A percentile compares a stretch with the other conserved stretches of the same genome.
phyloP scores from a whole-genome alignment of 345 rosid species.

The Fremontodendron californicum region DNA sequence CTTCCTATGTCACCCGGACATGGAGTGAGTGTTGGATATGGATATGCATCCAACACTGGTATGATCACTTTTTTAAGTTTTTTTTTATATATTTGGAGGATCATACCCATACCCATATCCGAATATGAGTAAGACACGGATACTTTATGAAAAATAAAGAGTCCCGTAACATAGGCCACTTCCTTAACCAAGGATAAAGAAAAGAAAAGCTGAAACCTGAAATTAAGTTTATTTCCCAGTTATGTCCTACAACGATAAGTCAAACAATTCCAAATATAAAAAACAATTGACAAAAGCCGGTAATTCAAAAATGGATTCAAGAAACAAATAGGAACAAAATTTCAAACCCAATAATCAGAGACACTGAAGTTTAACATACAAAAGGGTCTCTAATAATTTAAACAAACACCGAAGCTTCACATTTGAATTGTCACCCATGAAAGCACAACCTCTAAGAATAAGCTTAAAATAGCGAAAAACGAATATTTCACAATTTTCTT shows the following conservation, averaged over 20 bases:
- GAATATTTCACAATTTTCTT: background rate
- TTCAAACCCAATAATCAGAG: background rate
- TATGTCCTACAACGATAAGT: background rate
- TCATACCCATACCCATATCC: too few relatives aligned
- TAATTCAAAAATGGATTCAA: background rate
- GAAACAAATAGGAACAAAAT: background rate
- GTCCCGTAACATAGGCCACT: too few relatives aligned
- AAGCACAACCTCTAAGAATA: background rate
- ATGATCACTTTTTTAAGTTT: too few relatives aligned
- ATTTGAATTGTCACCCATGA: background rate
- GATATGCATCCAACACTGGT: too few relatives aligned
- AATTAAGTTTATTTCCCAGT: background rate
- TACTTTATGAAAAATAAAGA: too few relatives aligned
- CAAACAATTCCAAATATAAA: background rate
- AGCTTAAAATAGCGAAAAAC: background rate
- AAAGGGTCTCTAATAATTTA: background rate
- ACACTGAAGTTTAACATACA: background rate
- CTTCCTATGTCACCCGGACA: too few relatives aligned
- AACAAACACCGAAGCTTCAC: background rate
- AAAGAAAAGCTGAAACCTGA: background rate
- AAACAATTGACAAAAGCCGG: background rate
- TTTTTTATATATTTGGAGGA: too few relatives aligned
- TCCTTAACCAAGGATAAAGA: background rate
- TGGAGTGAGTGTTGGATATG: too few relatives aligned
- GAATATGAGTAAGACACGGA: too few relatives aligned